Base-by-base conservation (phyloP, 805 yeast species). In the Lachancea meyersii region DNA sequence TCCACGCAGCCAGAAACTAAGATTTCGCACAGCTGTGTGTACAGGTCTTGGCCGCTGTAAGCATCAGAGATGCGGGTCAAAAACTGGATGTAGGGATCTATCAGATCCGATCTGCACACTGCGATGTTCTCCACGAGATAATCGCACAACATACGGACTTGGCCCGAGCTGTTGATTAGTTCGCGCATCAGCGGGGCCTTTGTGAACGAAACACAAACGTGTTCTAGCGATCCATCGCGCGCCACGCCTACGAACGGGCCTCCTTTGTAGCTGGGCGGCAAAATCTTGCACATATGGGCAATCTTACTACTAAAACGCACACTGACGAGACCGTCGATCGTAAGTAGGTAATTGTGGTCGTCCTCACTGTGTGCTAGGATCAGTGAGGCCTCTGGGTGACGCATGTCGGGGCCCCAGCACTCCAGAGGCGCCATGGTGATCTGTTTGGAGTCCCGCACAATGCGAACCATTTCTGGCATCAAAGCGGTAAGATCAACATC, bases 1-100 rank as follows among this genome's bases (percentile, higher is more conserved):
- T 77, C 70, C 45, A 80, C 66, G 40, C 75, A 64, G 1, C 83
- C 82, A 0, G 84, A 76, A 3, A 79, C 28, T 2, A 46, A 44
- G 21, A 48, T 46, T 14, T 40, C 46, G 26, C 38, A 44, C 18
- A 62, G 28, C 19, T 69, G 75, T 20, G 64, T 67, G 23, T 58
- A 54, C 22, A 75, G 49, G 11, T 42, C 38, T 5, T 9, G 19
- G 19, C 39, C 52, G 19, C 32, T 14, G 30, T 41, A 54, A 3
- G 57, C 54, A 2, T 44, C 49, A 27, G 53, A 48, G 3, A 55
- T 23, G 9, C 47, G 48, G 0, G 44, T 40, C n/a, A 55, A 14
- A 30, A 61, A 58, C 5, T 44, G 48, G 14, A 31, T 17, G 40
- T 48, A 60, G 2, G 63, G 60, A 14, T 40, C 36, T 8, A 52